Percentiles rank a stretch among this genome's conserved stretches.
phyloP scores from a whole-genome alignment of 1,139 yeast genomes.

The Saccharomyces pastorianus region DNA sequence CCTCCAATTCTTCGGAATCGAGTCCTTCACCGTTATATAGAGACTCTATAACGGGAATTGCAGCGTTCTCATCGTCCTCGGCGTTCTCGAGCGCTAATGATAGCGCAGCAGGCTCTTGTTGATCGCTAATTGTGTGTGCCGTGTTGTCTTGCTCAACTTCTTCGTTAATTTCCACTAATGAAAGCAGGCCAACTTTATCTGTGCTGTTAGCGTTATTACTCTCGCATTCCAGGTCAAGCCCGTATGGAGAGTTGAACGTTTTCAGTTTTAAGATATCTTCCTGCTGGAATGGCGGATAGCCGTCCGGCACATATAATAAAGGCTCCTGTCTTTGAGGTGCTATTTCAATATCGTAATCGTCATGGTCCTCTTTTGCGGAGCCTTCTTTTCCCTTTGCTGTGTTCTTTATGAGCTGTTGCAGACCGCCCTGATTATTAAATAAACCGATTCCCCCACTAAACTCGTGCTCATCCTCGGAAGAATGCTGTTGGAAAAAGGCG shows the following conservation, averaged over 20 bases:
- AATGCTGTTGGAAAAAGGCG: conserved; percentile 8
- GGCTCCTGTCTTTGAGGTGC: conserved; percentile 22
- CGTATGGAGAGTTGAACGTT: conserved; percentile 14
- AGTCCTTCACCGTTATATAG: conserved; percentile 14
- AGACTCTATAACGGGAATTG: conserved; percentile 6
- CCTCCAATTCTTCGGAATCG: conserved; percentile 11
- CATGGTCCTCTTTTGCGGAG: conserved; percentile 1
- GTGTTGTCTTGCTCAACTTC: conserved; percentile 1
- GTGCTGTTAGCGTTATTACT: not conserved
- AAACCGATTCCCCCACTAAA: conserved; percentile 15
- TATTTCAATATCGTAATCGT: conserved; percentile 18
- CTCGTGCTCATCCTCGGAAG: conserved; percentile 4
- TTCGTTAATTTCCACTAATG: conserved; percentile 2
- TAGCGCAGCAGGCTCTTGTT: not conserved
- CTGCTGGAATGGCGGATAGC: conserved; percentile 17
- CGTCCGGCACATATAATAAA: conserved; percentile 24
- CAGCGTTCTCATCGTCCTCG: not conserved
- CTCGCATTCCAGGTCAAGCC: conserved; percentile 5
- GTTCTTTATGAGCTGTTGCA: not conserved
- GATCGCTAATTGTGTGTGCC: not conserved
- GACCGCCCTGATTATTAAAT: not conserved
- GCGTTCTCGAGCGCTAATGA: not conserved
- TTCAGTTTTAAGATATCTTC: conserved; percentile 22
- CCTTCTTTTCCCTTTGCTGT: too few species aligned
- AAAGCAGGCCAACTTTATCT: conserved; percentile 3